phyloP scores from a whole-genome alignment of 2,329 filamentous ascomycete species.

The Parafenestella ontariensis region DNA sequence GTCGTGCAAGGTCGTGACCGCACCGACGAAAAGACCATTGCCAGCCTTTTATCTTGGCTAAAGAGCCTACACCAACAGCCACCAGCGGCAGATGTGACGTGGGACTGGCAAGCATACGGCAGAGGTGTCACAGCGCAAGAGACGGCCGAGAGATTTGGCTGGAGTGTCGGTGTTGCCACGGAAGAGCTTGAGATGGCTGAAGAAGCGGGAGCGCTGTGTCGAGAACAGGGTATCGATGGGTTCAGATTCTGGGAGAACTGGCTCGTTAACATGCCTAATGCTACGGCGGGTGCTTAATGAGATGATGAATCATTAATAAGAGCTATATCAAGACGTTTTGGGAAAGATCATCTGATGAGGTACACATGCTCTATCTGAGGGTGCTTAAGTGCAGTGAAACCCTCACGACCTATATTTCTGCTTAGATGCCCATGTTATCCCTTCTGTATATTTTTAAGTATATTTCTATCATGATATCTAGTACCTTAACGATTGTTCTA shows the following conservation, averaged over 20 bases:
- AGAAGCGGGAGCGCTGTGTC: slow-evolving; percentile 83
- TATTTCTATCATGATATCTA: no score
- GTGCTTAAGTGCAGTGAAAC: no score
- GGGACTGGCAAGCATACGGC: slow-evolving; percentile 81
- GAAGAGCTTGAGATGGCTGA: slow-evolving; percentile 98
- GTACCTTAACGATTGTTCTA: no score
- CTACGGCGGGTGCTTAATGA: background rate
- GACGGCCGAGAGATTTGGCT: slow-evolving; percentile 86
- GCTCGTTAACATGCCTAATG: slow-evolving; percentile 35
- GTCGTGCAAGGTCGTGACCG: slow-evolving; percentile 89
- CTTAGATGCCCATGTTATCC: no score
- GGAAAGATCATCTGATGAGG: no score
- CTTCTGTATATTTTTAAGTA: no score
- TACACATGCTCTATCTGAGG: no score
- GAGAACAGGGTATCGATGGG: slow-evolving; percentile 91
- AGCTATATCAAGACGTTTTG: background rate
- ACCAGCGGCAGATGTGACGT: slow-evolving; percentile 69
- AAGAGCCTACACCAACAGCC: slow-evolving; percentile 72
- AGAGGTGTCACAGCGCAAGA: slow-evolving; percentile 89
- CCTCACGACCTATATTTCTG: no score
- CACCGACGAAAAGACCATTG: slow-evolving; percentile 89
- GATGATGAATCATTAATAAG: background rate
- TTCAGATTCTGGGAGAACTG: slow-evolving; percentile 91
- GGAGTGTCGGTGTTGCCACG: slow-evolving; percentile 94
- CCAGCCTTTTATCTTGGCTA: slow-evolving; percentile 78